Evolutionary conservation across 768 basidiomycete species (phyloP).

Genomic region (Steccherinum ochraceum): DNA sequence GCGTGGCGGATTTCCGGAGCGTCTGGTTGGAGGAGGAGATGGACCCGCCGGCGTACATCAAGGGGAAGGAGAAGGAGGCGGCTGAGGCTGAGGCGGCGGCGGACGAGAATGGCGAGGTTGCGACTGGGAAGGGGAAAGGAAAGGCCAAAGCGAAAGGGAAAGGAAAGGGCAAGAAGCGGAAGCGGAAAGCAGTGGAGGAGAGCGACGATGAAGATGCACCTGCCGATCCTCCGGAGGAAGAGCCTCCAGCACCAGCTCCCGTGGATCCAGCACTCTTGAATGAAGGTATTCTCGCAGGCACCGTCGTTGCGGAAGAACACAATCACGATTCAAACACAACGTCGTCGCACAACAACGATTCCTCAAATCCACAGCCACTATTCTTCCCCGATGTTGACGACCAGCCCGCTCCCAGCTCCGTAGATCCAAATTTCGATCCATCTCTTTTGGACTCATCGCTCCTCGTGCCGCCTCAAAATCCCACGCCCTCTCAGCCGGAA

Average conservation of each 20-base stretch:
- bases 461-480: slow-evolving; percentile 5
- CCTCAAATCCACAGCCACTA: slow-evolving; percentile 15
- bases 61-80: slow-evolving; percentile 65
- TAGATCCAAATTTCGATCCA: slow-evolving; percentile 25
- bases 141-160: slow-evolving; percentile 29
- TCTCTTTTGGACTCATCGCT: slow-evolving; percentile 31
- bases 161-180: slow-evolving; percentile 29
- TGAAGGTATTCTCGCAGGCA: slow-evolving; percentile 62
- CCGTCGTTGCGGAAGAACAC: slow-evolving; percentile 24
- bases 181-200: slow-evolving; percentile 34
- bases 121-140: slow-evolving; percentile 21
- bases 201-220: slow-evolving; percentile 30
- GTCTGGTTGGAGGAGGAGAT: slow-evolving; percentile 90
- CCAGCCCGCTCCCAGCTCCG: slow-evolving; percentile 16
- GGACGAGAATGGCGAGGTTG: slow-evolving; percentile 21
- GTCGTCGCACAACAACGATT: neutral
- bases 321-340: slow-evolving; percentile 8
- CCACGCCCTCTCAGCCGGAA: too few relatives aligned
- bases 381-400: slow-evolving; percentile 35
- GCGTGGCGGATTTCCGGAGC: slow-evolving; percentile 82
- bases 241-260: slow-evolving; percentile 18
- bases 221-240: slow-evolving; percentile 12
- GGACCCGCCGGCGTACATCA: slow-evolving; percentile 87
- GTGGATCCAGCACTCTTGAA: slow-evolving; percentile 58
- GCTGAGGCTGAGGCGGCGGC: slow-evolving; percentile 37